Evolutionary conservation across 306 rosid genomes (phyloP), one percentile per base, ranked within the genome.

Genomic region (Hippophae gyantsensis): DNA sequence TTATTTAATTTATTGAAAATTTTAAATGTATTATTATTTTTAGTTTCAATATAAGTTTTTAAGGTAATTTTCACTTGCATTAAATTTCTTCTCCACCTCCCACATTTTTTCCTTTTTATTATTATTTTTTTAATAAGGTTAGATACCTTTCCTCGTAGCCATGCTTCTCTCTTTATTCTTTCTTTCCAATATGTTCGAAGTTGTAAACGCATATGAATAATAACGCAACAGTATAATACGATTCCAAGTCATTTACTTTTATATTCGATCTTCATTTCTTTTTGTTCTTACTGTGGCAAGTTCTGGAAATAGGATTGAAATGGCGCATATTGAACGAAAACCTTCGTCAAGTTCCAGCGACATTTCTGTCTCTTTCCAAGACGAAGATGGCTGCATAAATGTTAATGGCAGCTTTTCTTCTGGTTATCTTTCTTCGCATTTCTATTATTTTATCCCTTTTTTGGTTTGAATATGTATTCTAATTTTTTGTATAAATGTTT

Each of bases 301-400:
- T 49, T 49, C 26, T 13, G 53, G 23, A 7, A 3, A 5, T 49
- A 23, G 14, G 18, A 49, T 12, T 12, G 23, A 14, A 8, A 49
- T 49, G 48, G 18, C 57, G 60, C 4, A 9, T 41, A 62, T 23
- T 43, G 65, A 64, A 7, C 63, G 56, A 0, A 12, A 27, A 67
- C 63, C 72, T 66, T 79, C 83, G 42, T 51, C 43, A 49, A 51
- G 48, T 47, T 80, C 68, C 43, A 57, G 62, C 60, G 86, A 84
- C 50, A 3, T 46, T 55, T 79, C 89, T 18, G 77, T 82, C 11
- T 76, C 51, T 61, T 14, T 70, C 38, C 82, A 78, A 43, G 72
- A 81, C 1, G 27, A 59, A 6, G 43, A 25, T 63, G 56, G 54
- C 56, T 18, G 50, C 42, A 53, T 7, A 23, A 62, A 38, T 26